phyloP scores from a whole-genome alignment of 768 basidiomycete genomes.

The Lactifluus hygrophoroides region DNA sequence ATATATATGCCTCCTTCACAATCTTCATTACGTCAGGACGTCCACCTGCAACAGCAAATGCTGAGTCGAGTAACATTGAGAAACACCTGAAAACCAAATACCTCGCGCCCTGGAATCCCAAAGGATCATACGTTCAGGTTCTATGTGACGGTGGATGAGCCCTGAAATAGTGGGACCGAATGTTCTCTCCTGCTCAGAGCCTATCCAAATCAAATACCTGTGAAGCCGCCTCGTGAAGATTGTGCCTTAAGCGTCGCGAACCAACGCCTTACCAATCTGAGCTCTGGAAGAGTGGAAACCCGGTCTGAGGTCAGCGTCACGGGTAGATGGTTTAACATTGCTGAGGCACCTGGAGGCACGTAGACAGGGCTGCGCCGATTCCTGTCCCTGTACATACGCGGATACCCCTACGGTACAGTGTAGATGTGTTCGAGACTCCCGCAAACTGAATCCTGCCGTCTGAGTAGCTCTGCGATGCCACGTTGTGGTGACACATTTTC shows the following conservation, averaged over 20 bases:
- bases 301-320: not conserved
- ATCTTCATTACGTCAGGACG: slow-evolving; percentile 74
- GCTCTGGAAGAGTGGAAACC: slow-evolving; percentile 41
- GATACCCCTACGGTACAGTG: slow-evolving; percentile 70
- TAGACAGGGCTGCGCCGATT: slow-evolving; percentile 70
- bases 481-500: slow-evolving; percentile 41
- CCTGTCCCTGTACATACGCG: slow-evolving; percentile 79
- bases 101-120: slow-evolving; percentile 67
- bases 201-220: slow-evolving; percentile 81
- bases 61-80: not conserved
- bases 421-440: slow-evolving; percentile 73
- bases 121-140: slow-evolving; percentile 61
- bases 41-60: slow-evolving; percentile 34
- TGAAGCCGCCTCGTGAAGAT: slow-evolving; percentile 1
- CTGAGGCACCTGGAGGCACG: slow-evolving; percentile 26
- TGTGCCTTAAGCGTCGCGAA: slow-evolving; percentile 5
- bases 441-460: slow-evolving; percentile 44
- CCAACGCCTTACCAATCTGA: slow-evolving; percentile 49
- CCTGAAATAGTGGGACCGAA: slow-evolving; percentile 74
- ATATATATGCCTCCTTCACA: slow-evolving; percentile 55
- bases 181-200: slow-evolving; percentile 76
- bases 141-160: slow-evolving; percentile 62
- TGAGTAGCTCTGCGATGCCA: not conserved
- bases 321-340: too few species aligned
- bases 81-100: not conserved